Evolutionary conservation across 2,329 filamentous ascomycete genomes (phyloP).

Genomic region (Plectosphaerella plurivora): DNA sequence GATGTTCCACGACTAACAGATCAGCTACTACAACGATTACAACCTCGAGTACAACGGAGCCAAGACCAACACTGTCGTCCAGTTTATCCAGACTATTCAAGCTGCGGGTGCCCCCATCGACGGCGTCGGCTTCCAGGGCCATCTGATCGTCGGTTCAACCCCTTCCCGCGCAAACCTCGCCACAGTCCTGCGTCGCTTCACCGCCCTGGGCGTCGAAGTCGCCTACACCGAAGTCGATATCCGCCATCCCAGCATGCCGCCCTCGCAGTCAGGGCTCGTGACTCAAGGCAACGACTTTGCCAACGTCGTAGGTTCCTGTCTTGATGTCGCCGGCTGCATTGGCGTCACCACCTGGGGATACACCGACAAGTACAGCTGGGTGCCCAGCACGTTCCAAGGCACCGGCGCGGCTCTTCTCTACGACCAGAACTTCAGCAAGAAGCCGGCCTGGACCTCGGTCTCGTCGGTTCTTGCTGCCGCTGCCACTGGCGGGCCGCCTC

Average conservation of each 20-base stretch:
- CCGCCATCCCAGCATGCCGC: slow-evolving; percentile 40
- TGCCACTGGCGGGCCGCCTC: slow-evolving; percentile 9
- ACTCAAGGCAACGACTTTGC: slow-evolving; percentile 55
- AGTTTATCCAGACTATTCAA: slow-evolving; percentile 27
- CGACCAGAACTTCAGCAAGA: slow-evolving; percentile 29
- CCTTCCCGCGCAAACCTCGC: slow-evolving; percentile 31
- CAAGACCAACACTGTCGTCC: slow-evolving; percentile 28
- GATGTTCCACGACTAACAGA: not conserved
- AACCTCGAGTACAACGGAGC: slow-evolving; percentile 40
- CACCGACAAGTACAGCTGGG: slow-evolving; percentile 33
- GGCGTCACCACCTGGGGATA: slow-evolving; percentile 63
- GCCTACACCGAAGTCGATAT: slow-evolving; percentile 48
- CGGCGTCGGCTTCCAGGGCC: slow-evolving; percentile 47
- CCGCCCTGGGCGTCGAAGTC: slow-evolving; percentile 35
- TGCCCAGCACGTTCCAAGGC: slow-evolving; percentile 32
- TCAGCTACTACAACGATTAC: slow-evolving; percentile 26
- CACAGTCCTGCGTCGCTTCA: slow-evolving; percentile 37
- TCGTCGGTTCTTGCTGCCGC: slow-evolving; percentile 25
- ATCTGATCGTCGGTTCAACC: slow-evolving; percentile 39
- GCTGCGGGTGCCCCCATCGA: slow-evolving; percentile 41
- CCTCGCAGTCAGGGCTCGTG: slow-evolving; percentile 30
- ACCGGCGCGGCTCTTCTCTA: slow-evolving; percentile 34
- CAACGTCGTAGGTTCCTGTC: slow-evolving; percentile 53
- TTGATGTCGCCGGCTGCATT: slow-evolving; percentile 54
- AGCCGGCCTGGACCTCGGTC: slow-evolving; percentile 34